Conservation (phyloP, 139 green algal genomes). For the Asterochloris sp. region DNA sequence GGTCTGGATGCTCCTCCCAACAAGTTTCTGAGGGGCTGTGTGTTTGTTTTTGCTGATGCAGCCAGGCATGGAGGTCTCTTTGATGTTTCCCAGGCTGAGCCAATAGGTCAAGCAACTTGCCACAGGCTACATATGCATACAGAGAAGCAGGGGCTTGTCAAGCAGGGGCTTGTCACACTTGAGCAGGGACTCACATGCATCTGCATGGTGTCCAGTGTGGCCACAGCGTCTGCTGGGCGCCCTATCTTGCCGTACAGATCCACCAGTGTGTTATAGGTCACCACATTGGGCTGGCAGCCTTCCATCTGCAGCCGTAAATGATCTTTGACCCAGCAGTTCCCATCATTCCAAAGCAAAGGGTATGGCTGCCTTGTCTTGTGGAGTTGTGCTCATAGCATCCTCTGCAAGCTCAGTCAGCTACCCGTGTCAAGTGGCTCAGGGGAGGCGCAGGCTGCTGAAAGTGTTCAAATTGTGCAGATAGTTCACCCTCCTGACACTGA, state of each 20-base stretch:
- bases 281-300: conserved; percentile 29
- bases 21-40: no score
- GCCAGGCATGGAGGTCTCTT: background rate
- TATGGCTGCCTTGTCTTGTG: background rate
- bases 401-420: no score
- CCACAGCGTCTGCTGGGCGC: conserved; percentile 53
- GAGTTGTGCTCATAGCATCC: no score
- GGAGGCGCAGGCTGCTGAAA: no score
- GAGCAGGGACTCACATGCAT: background rate
- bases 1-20: no score
- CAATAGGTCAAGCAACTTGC: background rate
- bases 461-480: no score
- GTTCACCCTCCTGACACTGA: no score
- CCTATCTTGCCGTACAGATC: conserved; percentile 74
- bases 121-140: no score
- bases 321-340: background rate
- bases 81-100: background rate
- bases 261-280: conserved; percentile 78
- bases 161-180: background rate
- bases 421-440: no score
- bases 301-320: conserved; percentile 11
- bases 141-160: background rate
- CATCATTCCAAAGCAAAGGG: background rate
- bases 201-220: conserved; percentile 37
- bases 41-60: no score